Evolutionary conservation across 805 yeast genomes (phyloP), one percentile per base, ranked within the genome.

Genomic region (Metschnikowia borealis): DNA sequence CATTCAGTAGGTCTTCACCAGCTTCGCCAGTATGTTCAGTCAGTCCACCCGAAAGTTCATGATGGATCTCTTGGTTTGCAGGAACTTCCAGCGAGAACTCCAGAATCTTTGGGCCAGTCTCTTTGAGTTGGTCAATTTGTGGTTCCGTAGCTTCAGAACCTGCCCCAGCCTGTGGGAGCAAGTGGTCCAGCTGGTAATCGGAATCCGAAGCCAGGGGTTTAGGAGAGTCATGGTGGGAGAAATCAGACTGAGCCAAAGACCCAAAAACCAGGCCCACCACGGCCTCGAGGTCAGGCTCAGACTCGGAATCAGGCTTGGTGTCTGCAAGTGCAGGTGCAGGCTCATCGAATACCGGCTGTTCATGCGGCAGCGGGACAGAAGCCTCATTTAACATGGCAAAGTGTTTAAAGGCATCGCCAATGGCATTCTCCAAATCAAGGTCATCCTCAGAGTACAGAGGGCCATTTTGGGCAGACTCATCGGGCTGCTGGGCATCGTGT

Each of bases 381-480:
- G 46, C 14, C 10, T 15, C 34, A 3, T 35, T 23, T 15, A 56
- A 46, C 45, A 61, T 49, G 57, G 66, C 54, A 65, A 69, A 54
- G 59, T 71, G 55, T 62, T 62, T 52, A 53, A 73, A 69, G 0
- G 70, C 76, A 52, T 68, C 68, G 15, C 73, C 75, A 38, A 72
- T 69, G 34, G 74, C 73, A 40, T 62, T 63, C 47, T 69, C 69
- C 20, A 58, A 50, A 8, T 45, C 57, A 31, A 57, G 44, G 49
- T 57, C 59, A 15, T 41, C 48, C 15, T 32, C 37, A n/a, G 11
- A 21, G 5, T 35, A 33, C 46, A 35, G 38, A 10, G 32, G 23
- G 6, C n/a, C 17, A 34, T 34, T 34, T 34, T 34, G 36, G 11
- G 11, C 29, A 10, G 29, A 26, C 29, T 26, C 29, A 26, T 26